phyloP scores from a whole-genome alignment of 768 basidiomycete genomes.

The Suillus sp. region DNA sequence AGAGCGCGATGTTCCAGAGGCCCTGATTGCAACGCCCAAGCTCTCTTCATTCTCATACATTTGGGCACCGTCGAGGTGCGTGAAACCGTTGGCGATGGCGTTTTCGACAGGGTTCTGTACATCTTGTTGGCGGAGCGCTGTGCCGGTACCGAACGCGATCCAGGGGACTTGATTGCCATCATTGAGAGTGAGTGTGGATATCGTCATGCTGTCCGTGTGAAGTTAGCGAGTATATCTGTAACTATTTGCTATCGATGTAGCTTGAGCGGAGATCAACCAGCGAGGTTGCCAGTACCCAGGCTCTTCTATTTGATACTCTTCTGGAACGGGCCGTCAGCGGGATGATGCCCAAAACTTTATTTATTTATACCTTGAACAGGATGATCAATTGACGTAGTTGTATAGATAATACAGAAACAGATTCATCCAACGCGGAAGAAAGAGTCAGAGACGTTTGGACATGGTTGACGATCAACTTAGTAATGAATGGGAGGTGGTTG shows the following conservation, averaged over 20 bases:
- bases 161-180: constrained; percentile 40
- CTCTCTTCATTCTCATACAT: constrained; percentile 30
- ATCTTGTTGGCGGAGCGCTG: constrained; percentile 33
- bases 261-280: background rate
- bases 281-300: background rate
- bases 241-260: background rate
- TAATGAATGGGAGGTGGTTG: too few relatives aligned
- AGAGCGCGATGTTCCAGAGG: constrained; percentile 36
- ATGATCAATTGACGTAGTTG: background rate
- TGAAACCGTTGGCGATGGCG: constrained; percentile 40
- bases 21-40: constrained; percentile 34
- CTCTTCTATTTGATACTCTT: background rate
- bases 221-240: background rate
- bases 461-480: too few relatives aligned
- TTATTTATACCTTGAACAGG: background rate
- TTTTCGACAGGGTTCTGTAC: constrained; percentile 18
- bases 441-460: too few relatives aligned
- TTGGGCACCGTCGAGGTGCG: constrained; percentile 4
- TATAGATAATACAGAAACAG: background rate
- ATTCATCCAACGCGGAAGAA: background rate
- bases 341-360: background rate
- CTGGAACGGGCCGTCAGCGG: background rate
- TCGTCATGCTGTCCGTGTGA: constrained; percentile 21
- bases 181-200: constrained; percentile 34
- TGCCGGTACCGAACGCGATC: constrained; percentile 37